Percentiles rank a stretch among this genome's conserved stretches.
Evolutionary conservation across 2,329 filamentous ascomycete species (phyloP).

Genomic region (Orbilia ellipsospora): DNA sequence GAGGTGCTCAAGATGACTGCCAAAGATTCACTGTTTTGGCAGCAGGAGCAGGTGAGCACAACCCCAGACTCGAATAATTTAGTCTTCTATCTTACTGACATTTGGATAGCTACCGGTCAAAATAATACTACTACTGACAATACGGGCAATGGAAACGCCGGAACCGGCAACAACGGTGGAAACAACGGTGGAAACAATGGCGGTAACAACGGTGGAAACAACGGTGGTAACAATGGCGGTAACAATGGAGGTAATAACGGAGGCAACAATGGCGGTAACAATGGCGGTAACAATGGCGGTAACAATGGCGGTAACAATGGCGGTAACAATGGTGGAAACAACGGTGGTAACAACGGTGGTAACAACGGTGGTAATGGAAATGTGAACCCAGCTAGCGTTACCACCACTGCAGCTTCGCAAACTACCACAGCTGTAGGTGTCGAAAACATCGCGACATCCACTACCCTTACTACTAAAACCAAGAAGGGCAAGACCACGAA

Average conservation of each 20-base stretch:
- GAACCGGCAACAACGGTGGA: conserved; percentile 53
- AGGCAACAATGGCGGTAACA: conserved; percentile 23
- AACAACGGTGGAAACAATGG: conserved; percentile 53
- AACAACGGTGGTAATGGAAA: conserved; percentile 10
- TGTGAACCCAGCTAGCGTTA: conserved; percentile 25
- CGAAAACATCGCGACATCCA: conserved; percentile 7
- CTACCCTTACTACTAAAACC: conserved; percentile 16
- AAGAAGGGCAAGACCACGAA: conserved; percentile 12
- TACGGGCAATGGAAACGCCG: conserved; percentile 56
- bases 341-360: conserved; percentile 14
- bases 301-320: conserved; percentile 1
- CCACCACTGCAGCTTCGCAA: neutral
- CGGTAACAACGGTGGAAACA: conserved; percentile 30
- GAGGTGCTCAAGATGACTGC: conserved; percentile 75
- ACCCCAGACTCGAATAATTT: conserved; percentile 10
- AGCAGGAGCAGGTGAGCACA: conserved; percentile 56
- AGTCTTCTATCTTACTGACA: neutral
- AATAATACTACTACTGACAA: conserved; percentile 42
- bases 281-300: conserved; percentile 2
- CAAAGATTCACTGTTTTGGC: conserved; percentile 69
- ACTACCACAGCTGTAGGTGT: neutral
- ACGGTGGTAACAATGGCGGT: conserved; percentile 16
- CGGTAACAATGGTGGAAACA: conserved; percentile 46
- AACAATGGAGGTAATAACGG: conserved; percentile 37
- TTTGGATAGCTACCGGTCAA: conserved; percentile 13